These are phyloP conservation scores for Fusarium secorum DNA, from an alignment of 2,329 filamentous ascomycete genomes.

Conservation along the genomic window DNA sequence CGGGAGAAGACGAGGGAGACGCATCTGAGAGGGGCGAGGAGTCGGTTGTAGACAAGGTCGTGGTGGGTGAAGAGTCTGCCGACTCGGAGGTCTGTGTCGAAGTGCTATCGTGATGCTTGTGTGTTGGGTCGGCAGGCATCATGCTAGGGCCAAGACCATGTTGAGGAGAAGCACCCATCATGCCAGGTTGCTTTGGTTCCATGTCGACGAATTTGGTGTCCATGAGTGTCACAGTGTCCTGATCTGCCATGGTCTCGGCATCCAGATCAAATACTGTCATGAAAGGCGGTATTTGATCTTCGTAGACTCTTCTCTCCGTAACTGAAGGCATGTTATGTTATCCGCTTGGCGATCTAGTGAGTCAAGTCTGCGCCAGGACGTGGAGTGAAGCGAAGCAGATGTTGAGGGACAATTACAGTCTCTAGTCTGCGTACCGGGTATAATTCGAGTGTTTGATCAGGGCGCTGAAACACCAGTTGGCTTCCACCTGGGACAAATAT, in stretches of 20 bases:
- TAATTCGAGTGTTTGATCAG: constrained; percentile 8
- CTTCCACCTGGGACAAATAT: constrained; percentile 35
- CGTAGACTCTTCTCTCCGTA: constrained; percentile 66
- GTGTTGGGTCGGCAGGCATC: constrained; percentile 58
- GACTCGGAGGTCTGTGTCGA: constrained; percentile 83
- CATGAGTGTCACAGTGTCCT: constrained; percentile 62
- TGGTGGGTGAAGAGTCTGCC: constrained; percentile 93
- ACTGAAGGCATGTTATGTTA: constrained; percentile 66
- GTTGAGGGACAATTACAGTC: neutral
- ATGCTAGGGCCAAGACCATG: constrained; percentile 51
- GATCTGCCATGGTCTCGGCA: constrained; percentile 61
- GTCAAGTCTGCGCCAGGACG: neutral
- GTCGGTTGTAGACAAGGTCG: constrained; percentile 90
- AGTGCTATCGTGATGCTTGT: constrained; percentile 79
- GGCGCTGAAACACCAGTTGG: constrained; percentile 24
- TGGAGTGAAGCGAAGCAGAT: neutral
- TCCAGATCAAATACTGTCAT: constrained; percentile 79
- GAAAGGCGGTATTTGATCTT: constrained; percentile 77
- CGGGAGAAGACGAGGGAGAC: constrained; percentile 90
- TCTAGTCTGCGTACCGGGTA: constrained; percentile 1
- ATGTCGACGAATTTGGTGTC: constrained; percentile 62
- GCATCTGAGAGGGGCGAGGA: constrained; percentile 89
- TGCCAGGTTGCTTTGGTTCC: constrained; percentile 51
- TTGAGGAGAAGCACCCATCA: constrained; percentile 49
- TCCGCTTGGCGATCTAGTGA: constrained; percentile 1